Conservation (phyloP, 495 filamentous ascomycete genomes). For the Penicillium silybi region DNA sequence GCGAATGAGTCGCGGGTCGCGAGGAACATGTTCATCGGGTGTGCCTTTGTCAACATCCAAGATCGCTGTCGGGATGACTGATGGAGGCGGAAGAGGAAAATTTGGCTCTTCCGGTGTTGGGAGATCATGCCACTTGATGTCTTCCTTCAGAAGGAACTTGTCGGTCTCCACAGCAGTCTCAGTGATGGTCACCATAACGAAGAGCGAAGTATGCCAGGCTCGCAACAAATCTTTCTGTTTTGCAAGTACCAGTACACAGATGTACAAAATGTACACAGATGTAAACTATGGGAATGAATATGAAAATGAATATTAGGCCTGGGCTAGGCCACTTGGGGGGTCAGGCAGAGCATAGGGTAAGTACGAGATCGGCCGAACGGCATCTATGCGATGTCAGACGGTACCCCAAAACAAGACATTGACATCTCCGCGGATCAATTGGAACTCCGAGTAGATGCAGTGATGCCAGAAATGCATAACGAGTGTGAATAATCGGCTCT, state of each 20-base stretch:
- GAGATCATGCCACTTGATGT: slow-evolving; percentile 28
- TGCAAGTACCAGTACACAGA: no score
- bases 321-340: no score
- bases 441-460: not conserved
- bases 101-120: slow-evolving; percentile 31
- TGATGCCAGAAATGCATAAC: not conserved
- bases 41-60: slow-evolving; percentile 76
- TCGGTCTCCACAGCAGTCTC: slow-evolving; percentile 11
- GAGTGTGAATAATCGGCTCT: not conserved
- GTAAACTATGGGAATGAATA: no score
- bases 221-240: not conserved
- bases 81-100: slow-evolving; percentile 70
- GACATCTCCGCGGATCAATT: not conserved
- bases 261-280: no score
- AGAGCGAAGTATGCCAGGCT: not conserved
- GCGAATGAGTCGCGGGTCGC: slow-evolving; percentile 82
- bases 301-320: no score
- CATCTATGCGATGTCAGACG: not conserved
- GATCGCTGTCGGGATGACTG: slow-evolving; percentile 56
- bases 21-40: slow-evolving; percentile 79
- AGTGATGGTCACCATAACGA: slow-evolving; percentile 31
- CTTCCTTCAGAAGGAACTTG: slow-evolving; percentile 18
- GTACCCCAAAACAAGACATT: not conserved
- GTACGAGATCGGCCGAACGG: not conserved
- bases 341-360: not conserved